A percentile compares a stretch with the other conserved stretches of the same genome.
Conservation (phyloP, 345 rosid species). For the Cardamine occulta region DNA sequence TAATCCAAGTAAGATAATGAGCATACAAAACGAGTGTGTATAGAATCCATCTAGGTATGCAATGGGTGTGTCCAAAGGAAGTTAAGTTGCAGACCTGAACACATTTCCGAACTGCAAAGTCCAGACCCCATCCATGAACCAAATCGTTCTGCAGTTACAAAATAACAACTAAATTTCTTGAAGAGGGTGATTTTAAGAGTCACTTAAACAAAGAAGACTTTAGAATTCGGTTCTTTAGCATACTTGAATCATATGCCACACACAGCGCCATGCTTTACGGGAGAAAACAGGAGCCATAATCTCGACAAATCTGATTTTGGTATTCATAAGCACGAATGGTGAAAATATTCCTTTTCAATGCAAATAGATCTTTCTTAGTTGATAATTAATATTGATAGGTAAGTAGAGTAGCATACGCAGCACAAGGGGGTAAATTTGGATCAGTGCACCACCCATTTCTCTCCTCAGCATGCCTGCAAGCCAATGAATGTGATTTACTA, state of each 20-base stretch:
- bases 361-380: neutral
- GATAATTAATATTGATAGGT: neutral
- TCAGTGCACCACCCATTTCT: constrained; percentile 83
- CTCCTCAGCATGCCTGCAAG: constrained; percentile 73
- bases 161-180: neutral
- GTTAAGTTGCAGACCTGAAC: constrained; percentile 53
- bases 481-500: constrained; percentile 1
- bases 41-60: neutral
- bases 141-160: constrained; percentile 62
- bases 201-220: neutral
- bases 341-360: neutral
- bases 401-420: constrained; percentile 68
- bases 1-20: neutral
- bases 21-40: neutral
- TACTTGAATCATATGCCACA: constrained; percentile 97
- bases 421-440: constrained; percentile 90
- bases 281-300: constrained; percentile 98
- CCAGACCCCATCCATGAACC: constrained; percentile 85
- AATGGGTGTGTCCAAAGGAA: neutral
- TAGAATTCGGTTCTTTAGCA: neutral
- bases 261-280: constrained; percentile 93
- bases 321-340: neutral
- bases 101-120: constrained; percentile 70
- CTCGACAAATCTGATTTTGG: constrained; percentile 78
- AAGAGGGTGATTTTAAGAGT: no score